Percentiles rank a stretch among this genome's conserved stretches.
phyloP scores from a whole-genome alignment of 805 yeast genomes.

The Jamesozyma lodderae region DNA sequence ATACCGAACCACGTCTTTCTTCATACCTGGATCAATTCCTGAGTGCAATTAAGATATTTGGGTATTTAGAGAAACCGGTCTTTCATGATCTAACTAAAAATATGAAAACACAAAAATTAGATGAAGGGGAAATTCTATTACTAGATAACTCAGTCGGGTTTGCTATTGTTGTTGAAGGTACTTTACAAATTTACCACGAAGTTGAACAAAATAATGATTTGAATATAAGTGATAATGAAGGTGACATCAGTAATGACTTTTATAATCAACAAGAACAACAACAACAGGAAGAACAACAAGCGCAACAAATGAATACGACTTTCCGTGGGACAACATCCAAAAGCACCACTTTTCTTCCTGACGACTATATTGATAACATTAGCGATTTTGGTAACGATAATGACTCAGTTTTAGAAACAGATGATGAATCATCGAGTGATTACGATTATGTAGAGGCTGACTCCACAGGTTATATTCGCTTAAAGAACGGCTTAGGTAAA shows the following conservation, averaged over 20 bases:
- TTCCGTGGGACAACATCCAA: no score
- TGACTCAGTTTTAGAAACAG: conserved; percentile 2
- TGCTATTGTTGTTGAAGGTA: conserved; percentile 87
- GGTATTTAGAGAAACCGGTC: conserved; percentile 81
- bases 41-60: conserved; percentile 86
- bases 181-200: conserved; percentile 66
- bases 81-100: conserved; percentile 87
- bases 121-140: conserved; percentile 64
- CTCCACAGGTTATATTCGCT: conserved; percentile 12
- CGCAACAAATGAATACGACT: background rate
- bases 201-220: conserved; percentile 29
- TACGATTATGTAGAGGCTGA: conserved; percentile 1
- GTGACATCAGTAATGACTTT: conserved; percentile 2
- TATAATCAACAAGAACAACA: background rate
- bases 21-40: conserved; percentile 83
- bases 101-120: conserved; percentile 80
- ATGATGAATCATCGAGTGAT: conserved; percentile 13
- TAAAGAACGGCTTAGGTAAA: conserved; percentile 28
- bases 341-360: background rate
- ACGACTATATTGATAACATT: background rate
- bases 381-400: background rate
- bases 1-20: conserved; percentile 28
- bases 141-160: conserved; percentile 75
- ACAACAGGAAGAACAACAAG: background rate
- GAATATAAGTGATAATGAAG: conserved; percentile 5